Conservation (phyloP, 2,329 filamentous ascomycete genomes). For the Verticillium nubilum region DNA sequence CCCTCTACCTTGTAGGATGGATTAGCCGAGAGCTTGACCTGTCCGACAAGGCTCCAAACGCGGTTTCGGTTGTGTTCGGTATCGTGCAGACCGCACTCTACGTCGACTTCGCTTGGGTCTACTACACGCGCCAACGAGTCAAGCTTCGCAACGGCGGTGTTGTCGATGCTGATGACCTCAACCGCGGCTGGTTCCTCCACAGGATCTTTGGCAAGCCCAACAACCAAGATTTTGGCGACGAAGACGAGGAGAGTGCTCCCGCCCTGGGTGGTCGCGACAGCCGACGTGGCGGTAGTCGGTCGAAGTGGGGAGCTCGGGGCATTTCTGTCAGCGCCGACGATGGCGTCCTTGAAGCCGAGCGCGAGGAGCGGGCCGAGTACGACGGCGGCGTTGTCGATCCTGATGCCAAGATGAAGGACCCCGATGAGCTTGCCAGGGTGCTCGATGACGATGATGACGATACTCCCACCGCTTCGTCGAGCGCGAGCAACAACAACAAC, state of each 20-base stretch:
- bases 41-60: slow-evolving; percentile 55
- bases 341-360: slow-evolving; percentile 46
- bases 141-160: slow-evolving; percentile 86
- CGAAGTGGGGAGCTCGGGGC: slow-evolving; percentile 58
- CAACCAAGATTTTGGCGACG: slow-evolving; percentile 42
- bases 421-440: slow-evolving; percentile 57
- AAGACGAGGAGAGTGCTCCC: slow-evolving; percentile 56
- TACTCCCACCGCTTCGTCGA: slow-evolving; percentile 21
- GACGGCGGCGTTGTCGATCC: slow-evolving; percentile 46
- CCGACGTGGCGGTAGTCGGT: slow-evolving; percentile 27
- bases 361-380: slow-evolving; percentile 33
- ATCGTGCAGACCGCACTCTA: slow-evolving; percentile 86
- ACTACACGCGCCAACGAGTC: slow-evolving; percentile 87
- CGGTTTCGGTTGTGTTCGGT: slow-evolving; percentile 78
- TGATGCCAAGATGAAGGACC: slow-evolving; percentile 62
- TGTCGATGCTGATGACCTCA: slow-evolving; percentile 84
- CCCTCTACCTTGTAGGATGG: slow-evolving; percentile 90
- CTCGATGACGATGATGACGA: slow-evolving; percentile 55
- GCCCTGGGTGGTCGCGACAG: slow-evolving; percentile 31
- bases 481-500: slow-evolving; percentile 9
- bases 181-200: slow-evolving; percentile 77
- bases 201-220: slow-evolving; percentile 65
- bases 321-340: slow-evolving; percentile 65
- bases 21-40: slow-evolving; percentile 62
- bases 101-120: slow-evolving; percentile 94